These are phyloP conservation scores for Petunia hybrid DNA, from an alignment of 305 asterid species.

Conservation along the genomic window DNA sequence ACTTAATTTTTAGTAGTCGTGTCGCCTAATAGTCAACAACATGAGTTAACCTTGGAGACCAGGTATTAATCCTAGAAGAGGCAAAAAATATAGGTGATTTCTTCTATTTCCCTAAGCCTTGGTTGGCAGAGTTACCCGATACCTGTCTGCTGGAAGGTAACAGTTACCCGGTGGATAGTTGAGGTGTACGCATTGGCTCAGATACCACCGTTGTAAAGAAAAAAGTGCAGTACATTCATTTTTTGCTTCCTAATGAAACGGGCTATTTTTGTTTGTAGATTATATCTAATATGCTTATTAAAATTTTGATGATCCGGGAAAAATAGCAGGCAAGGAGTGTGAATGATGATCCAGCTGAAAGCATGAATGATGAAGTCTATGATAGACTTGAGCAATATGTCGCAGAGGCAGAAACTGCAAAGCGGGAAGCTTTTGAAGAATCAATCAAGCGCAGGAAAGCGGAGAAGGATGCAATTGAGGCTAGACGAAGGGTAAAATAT, in stretches of 20 bases:
- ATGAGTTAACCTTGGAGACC: too few species aligned
- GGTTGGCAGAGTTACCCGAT: too few species aligned
- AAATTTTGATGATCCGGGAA: neutral
- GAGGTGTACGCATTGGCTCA: too few species aligned
- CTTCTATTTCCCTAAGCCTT: neutral
- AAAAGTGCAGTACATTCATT: neutral
- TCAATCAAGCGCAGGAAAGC: slow-evolving; percentile 74
- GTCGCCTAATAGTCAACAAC: neutral
- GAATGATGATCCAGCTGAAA: slow-evolving; percentile 43
- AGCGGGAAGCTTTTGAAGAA: slow-evolving; percentile 77
- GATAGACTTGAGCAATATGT: slow-evolving; percentile 66
- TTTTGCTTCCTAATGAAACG: slow-evolving; percentile 7
- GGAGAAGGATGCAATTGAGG: slow-evolving; percentile 76
- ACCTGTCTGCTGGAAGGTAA: too few species aligned
- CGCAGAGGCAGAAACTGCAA: slow-evolving; percentile 74
- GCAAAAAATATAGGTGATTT: too few species aligned
- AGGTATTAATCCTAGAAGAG: too few species aligned
- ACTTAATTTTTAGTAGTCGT: slow-evolving; percentile 3
- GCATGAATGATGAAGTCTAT: slow-evolving; percentile 57
- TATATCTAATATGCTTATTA: slow-evolving; percentile 9
- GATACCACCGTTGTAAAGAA: too few species aligned
- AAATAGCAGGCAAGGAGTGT: neutral
- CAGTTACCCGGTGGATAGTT: too few species aligned
- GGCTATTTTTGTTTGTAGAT: neutral
- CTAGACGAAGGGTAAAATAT: slow-evolving; percentile 65